A percentile compares a stretch with the other conserved stretches of the same genome.
Evolutionary conservation across 441 rosid species (phyloP).

Genomic region (Mallotus repandus): DNA sequence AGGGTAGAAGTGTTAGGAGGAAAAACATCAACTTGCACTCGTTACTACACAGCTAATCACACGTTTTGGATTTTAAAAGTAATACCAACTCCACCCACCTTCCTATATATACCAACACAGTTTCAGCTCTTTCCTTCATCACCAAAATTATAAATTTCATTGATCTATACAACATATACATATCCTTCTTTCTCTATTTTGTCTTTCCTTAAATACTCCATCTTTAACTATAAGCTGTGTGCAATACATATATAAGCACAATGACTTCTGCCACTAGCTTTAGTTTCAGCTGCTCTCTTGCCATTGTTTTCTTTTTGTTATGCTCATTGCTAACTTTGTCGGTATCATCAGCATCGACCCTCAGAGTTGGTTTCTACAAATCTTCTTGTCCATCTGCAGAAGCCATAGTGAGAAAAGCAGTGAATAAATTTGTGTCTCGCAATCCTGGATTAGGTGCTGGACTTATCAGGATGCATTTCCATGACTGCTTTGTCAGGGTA

Average conservation of each 20-base stretch:
- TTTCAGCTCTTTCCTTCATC: neutral
- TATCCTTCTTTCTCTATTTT: neutral
- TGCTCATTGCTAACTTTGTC: neutral
- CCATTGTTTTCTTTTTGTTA: neutral
- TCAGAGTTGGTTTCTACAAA: neutral
- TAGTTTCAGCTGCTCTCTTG: no score
- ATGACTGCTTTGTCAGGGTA: conserved; percentile 13
- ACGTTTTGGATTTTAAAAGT: no score
- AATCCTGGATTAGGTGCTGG: conserved; percentile 11
- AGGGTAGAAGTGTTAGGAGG: neutral
- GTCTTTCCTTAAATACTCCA: neutral
- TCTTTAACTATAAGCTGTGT: no score
- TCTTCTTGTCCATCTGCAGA: conserved; percentile 8
- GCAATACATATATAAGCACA: neutral
- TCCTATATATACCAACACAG: neutral
- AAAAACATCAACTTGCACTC: no score
- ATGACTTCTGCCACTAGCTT: neutral
- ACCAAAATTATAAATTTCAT: neutral
- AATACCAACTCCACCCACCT: no score
- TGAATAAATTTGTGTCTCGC: neutral
- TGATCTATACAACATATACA: neutral
- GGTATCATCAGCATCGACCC: conserved; percentile 5
- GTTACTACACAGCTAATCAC: no score
- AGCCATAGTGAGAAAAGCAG: neutral
- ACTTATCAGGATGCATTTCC: conserved; percentile 15